These are phyloP conservation scores for Apiotrichum veenhuisii DNA, from an alignment of 1,284 basidiomycete species.

Conservation along the genomic window DNA sequence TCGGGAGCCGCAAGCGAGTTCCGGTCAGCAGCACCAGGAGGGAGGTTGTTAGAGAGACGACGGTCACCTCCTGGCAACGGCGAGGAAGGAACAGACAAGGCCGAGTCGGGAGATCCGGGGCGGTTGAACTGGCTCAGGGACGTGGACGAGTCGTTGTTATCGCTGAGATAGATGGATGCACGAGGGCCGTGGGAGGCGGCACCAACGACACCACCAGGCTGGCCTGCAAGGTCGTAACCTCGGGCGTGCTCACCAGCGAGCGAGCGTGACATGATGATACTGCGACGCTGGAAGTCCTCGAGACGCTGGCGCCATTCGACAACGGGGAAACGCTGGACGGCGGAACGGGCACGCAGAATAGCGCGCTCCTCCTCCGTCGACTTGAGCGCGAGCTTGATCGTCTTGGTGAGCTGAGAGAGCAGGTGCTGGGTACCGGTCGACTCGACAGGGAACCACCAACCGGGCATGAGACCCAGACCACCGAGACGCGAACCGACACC, in stretches of 20 bases:
- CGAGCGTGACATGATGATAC: conserved; percentile 66
- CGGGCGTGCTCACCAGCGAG: conserved; percentile 70
- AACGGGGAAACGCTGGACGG: conserved; percentile 90
- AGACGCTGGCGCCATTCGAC: conserved; percentile 92
- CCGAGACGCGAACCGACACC: conserved; percentile 88
- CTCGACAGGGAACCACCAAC: conserved; percentile 97
- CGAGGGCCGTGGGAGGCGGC: not conserved
- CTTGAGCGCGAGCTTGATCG: conserved; percentile 86
- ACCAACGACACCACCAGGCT: not conserved
- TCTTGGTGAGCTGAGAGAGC: conserved; percentile 90
- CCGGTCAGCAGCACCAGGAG: conserved; percentile 8
- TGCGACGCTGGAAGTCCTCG: conserved; percentile 87
- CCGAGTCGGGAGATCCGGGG: conserved; percentile 40
- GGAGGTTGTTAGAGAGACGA: conserved; percentile 15
- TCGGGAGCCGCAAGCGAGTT: conserved; percentile 4
- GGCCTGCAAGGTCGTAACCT: conserved; percentile 50
- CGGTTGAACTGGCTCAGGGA: conserved; percentile 52
- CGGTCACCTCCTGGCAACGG: conserved; percentile 26
- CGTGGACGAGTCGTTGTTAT: conserved; percentile 29
- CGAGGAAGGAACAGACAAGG: conserved; percentile 32
- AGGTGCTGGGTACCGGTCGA: conserved; percentile 84
- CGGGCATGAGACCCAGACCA: conserved; percentile 91
- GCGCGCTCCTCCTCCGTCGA: conserved; percentile 85
- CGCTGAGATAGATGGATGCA: conserved; percentile 30
- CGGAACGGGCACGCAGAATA: conserved; percentile 82